Base-by-base conservation (phyloP, 148 eudicot genomes). In the Vaccinium corymbosum region DNA sequence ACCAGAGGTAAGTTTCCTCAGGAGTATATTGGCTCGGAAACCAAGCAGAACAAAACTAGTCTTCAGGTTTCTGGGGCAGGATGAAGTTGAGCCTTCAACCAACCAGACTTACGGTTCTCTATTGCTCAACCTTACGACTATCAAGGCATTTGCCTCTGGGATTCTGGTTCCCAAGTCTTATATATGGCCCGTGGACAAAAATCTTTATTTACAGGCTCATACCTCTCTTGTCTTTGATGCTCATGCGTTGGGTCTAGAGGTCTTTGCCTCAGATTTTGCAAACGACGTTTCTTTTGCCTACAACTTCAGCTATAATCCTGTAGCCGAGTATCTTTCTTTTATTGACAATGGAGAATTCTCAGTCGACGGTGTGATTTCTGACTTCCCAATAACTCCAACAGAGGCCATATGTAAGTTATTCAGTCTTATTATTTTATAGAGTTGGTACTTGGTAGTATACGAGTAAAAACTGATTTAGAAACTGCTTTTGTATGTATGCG, bases 361-460 rank as follows among this genome's bases (percentile, higher is more conserved):
- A 57, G 99, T 97, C 38, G 99, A 97, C 77, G 99, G 99, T 35
- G 87, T 97, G 79, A 77, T 97, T 56, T 89, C 99, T 64, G 99
- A 93, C 86, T 95, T 92, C 87, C 96, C 99, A 79, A 71, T 97
- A 42, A 93, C 98, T 70, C 86, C 98, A 49, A 94, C 99, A 83
- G 93, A 29, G 82, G 92, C 98, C 62, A 90, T 91, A 83, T 95
- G 99, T 97, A 80, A 84, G 86, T 53, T 64, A 50, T 56, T 50
- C n/a, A 32, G 79, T 79, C 10, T 4, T 83, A 27, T 86, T 76
- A 15, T 7, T 61, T 78, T 80, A 16, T 83, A 50, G 62, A 16
- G 22, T 46, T 48, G 15, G 25, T 52, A 52, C 49, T 22, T n/a
- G 8, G 32, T 22, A 25, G 42, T 5, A 57, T 59, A 13, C 8